Base-by-base conservation (phyloP, 805 yeast species). In the Myxozyma melibiosi region DNA sequence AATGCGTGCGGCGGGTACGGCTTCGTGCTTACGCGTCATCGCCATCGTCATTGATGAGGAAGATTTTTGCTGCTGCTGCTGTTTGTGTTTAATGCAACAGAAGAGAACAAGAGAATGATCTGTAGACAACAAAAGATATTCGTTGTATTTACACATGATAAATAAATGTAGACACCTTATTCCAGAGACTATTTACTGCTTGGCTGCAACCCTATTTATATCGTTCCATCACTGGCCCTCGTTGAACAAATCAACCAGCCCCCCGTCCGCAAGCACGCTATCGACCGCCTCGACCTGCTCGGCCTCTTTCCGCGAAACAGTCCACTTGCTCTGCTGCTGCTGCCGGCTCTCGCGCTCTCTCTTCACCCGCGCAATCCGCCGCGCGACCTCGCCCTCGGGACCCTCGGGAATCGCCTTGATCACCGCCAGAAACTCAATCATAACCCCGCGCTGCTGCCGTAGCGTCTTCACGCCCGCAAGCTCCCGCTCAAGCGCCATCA, bases 371-470 rank as follows among this genome's bases (percentile, higher is more conserved):
- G 53, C 55, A 24, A 53, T 48, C 11, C 64, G 55, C 16, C 58
- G 44, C 25, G 58, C 58, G 22, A 52, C 57, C 24, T 60, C 64
- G 3, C 56, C 60, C 27, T 60, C 64, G 9, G 62, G 52, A 7
- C 58, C 60, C 16, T 60, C 62, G 18, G 57, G 53, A 16, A 60
- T 48, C 11, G 64, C 82, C 61, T 83, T 83, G 20, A 86, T 81
- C 53, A 81, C 78, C 47, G 83, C 79, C n/a, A 91, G 77, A 69
- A 89, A 83, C 59, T 88, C 94, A 58, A 89, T 72, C 72, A 91
- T 80, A 25, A 90, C 84, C 24, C 86, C 83, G 61, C 96, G 78
- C 73, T 90, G 96, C 66, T 88, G 94, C 61, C 90, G 80, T 64
- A 86, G 84, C 79, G 69, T 84, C 80, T 64, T 66, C n/a, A 89